phyloP scores from a whole-genome alignment of 2,329 filamentous ascomycete genomes.

The Phyllosticta citribraziliensis region DNA sequence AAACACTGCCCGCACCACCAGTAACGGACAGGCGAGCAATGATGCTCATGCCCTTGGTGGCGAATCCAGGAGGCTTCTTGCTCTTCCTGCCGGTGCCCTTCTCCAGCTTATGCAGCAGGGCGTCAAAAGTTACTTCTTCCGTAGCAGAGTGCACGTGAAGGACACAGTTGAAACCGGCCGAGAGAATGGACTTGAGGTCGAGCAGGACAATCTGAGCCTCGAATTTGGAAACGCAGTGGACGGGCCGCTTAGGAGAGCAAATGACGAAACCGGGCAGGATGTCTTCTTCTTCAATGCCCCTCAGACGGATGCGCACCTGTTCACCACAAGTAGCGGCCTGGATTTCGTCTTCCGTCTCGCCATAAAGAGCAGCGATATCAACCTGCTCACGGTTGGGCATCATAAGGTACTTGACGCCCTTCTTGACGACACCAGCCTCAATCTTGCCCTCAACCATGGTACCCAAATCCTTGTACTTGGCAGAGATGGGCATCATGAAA shows the following conservation, averaged over 20 bases:
- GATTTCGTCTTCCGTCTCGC: constrained; percentile 93
- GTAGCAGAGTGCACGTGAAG: constrained; percentile 95
- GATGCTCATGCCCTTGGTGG: constrained; percentile 70
- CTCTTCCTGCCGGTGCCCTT: constrained; percentile 90
- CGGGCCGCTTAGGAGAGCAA: constrained; percentile 85
- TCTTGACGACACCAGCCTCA: constrained; percentile 88
- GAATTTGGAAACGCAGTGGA: constrained; percentile 80
- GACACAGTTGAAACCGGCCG: constrained; percentile 94
- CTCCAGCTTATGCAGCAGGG: constrained; percentile 85
- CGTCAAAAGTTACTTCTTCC: constrained; percentile 88
- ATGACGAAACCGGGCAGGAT: constrained; percentile 92
- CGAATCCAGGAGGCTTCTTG: constrained; percentile 86
- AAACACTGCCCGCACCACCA: constrained; percentile 75
- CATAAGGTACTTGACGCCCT: constrained; percentile 75
- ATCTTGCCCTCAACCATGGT: constrained; percentile 98
- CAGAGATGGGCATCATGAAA: constrained; percentile 97
- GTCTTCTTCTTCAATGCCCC: constrained; percentile 95
- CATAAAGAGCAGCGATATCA: constrained; percentile 76
- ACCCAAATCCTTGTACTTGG: constrained; percentile 95
- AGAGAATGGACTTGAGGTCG: constrained; percentile 87
- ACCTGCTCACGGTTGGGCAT: constrained; percentile 89
- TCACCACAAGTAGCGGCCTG: constrained; percentile 77
- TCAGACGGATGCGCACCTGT: constrained; percentile 83
- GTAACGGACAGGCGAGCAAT: constrained; percentile 86
- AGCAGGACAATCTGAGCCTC: constrained; percentile 95